These are phyloP conservation scores for Melaleuca alternifolia DNA, from an alignment of 345 rosid genomes.

Conservation along the genomic window DNA sequence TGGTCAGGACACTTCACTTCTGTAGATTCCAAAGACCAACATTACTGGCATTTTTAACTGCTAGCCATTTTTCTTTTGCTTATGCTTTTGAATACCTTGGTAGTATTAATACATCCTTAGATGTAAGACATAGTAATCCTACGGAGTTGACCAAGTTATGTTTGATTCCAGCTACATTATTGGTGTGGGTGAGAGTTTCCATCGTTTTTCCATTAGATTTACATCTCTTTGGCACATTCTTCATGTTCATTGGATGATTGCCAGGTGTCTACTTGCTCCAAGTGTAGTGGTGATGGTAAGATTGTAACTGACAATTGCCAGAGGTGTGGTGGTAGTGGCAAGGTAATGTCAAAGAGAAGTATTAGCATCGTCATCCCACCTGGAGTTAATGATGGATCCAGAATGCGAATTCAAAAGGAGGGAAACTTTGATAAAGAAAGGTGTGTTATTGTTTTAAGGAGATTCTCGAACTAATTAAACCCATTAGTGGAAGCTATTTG, in stretches of 20 bases:
- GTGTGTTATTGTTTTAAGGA: constrained; percentile 13
- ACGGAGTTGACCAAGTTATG: neutral
- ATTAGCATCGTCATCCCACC: constrained; percentile 59
- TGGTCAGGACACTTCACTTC: neutral
- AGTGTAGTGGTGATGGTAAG: constrained; percentile 75
- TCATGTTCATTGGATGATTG: constrained; percentile 6
- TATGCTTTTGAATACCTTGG: neutral
- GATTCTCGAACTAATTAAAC: neutral
- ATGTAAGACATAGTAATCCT: neutral
- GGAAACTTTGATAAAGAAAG: constrained; percentile 65
- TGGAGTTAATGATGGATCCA: constrained; percentile 72
- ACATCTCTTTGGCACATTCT: neutral
- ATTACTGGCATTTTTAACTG: neutral
- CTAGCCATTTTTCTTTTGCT: neutral
- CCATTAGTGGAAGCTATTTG: neutral
- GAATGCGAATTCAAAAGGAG: constrained; percentile 56
- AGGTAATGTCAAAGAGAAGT: constrained; percentile 38
- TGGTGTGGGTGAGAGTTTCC: neutral
- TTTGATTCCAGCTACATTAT: neutral
- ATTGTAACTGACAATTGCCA: constrained; percentile 63
- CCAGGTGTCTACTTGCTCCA: constrained; percentile 81
- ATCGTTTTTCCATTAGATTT: neutral
- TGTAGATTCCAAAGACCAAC: neutral
- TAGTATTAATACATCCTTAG: neutral
- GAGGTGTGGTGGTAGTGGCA: constrained; percentile 57